Base-by-base conservation (phyloP, 768 basidiomycete species). In the Daedalea quercina region DNA sequence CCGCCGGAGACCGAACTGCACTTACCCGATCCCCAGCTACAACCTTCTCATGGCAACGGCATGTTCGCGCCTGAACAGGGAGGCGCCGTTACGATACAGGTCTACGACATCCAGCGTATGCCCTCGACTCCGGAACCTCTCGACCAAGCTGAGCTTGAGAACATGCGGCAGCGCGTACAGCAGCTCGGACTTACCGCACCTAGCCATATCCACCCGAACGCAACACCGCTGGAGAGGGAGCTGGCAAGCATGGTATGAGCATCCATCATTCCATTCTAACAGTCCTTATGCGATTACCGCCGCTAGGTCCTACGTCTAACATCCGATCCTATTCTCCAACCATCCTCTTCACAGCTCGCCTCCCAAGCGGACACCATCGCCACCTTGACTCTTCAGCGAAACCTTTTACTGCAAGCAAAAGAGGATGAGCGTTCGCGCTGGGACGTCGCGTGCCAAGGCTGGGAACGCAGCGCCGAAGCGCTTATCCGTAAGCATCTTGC, bases 391-490 rank as follows among this genome's bases (percentile, higher is more conserved):
- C 58, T 67, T 9, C 86, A 90, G 58, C 76, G 83, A 12, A 79
- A 87, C 59, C 76, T 78, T 53, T 59, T 88, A 12, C 55, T 79
- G 2, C 66, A 65, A 20, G 76, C 79, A 37, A 69, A 73, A 7
- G 74, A 80, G 40, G 81, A 85, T 50, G 80, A 87, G 52, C 74
- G 76, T n/a, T 69, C 71, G 7, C 72, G 77, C 34, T 86, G 82
- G 82, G 69, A 78, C 28, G 74, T 78, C 1, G 86, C 89, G 64
- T 75, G 76, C 59, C 78, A 79, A 15, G 71, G 76, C 2, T 90
- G 86, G 83, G 76, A 74, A 3, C 71, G 87, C 51, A 80, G 76
- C 58, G 79, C 85, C 1, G 86, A 89, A 57, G 85, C 83, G 8
- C 70, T 90, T 33, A 71, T 86, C 51, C 63, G 71, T 2, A 78